phyloP scores from a whole-genome alignment of 495 filamentous ascomycete genomes.

The Neurospora sp. region DNA sequence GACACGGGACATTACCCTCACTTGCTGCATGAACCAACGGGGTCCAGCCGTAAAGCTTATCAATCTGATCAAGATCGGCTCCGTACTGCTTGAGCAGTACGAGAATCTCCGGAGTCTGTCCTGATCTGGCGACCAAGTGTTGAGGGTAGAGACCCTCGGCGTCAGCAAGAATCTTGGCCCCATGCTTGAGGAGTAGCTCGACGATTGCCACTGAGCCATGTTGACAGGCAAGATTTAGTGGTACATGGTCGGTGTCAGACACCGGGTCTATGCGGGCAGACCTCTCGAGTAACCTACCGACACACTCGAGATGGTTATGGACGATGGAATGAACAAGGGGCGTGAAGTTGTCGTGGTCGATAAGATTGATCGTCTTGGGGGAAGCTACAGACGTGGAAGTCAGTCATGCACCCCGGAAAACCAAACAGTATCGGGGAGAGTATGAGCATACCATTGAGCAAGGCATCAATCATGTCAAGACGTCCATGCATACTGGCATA shows the following conservation, averaged over 20 bases:
- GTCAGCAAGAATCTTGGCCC: conserved; percentile 72
- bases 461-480: conserved; percentile 66
- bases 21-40: conserved; percentile 93
- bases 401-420: neutral
- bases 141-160: conserved; percentile 97
- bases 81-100: conserved; percentile 73
- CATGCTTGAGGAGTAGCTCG: conserved; percentile 67
- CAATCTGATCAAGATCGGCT: conserved; percentile 83
- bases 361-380: conserved; percentile 60
- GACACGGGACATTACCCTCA: conserved; percentile 84
- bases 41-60: conserved; percentile 96
- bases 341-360: conserved; percentile 96
- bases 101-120: conserved; percentile 65
- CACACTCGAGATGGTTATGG: conserved; percentile 67
- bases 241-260: conserved; percentile 82
- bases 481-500: conserved; percentile 94
- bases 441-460: conserved; percentile 45
- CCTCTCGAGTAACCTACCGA: conserved; percentile 58
- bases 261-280: conserved; percentile 72
- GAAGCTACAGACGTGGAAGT: conserved; percentile 20
- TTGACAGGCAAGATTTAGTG: conserved; percentile 88
- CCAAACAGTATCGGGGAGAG: neutral
- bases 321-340: conserved; percentile 92
- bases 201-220: conserved; percentile 77
- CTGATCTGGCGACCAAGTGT: conserved; percentile 88